phyloP scores from a whole-genome alignment of 1,284 basidiomycete genomes.

The Peniophora sp. region DNA sequence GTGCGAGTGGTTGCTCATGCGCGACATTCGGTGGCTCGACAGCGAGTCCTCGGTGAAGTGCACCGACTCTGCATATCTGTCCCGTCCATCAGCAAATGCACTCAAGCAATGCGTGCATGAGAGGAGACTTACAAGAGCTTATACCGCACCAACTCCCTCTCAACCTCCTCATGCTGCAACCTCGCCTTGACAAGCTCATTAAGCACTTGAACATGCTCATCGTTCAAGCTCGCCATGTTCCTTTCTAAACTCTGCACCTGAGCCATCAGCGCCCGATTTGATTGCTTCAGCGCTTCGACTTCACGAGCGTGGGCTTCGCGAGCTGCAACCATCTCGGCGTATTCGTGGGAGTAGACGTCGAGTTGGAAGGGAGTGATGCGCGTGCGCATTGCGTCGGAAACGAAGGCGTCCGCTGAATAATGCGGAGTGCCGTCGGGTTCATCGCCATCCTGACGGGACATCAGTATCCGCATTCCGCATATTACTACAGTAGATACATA shows the following conservation, averaged over 20 bases:
- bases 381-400: slow-evolving; percentile 76
- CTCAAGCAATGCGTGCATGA: not conserved
- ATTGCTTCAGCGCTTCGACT: slow-evolving; percentile 72
- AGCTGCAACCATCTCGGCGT: slow-evolving; percentile 61
- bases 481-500: slow-evolving; percentile 14
- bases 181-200: slow-evolving; percentile 86
- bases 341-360: slow-evolving; percentile 83
- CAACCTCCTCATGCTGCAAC: slow-evolving; percentile 83
- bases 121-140: slow-evolving; percentile 68
- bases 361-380: slow-evolving; percentile 89
- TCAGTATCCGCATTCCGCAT: not conserved
- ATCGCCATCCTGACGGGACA: not conserved
- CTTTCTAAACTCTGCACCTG: slow-evolving; percentile 81
- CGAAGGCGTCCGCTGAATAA: slow-evolving; percentile 77
- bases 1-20: not conserved
- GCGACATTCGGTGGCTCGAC: slow-evolving; percentile 63
- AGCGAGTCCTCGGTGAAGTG: slow-evolving; percentile 76
- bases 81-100: not conserved
- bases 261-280: slow-evolving; percentile 66
- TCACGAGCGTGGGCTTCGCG: slow-evolving; percentile 77
- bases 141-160: slow-evolving; percentile 85
- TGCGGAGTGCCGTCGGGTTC: slow-evolving; percentile 19
- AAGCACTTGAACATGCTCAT: slow-evolving; percentile 68
- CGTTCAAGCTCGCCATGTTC: slow-evolving; percentile 70
- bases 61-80: slow-evolving; percentile 84